Base-by-base conservation (phyloP, 345 rosid species). In the Reutealis trisperma region DNA sequence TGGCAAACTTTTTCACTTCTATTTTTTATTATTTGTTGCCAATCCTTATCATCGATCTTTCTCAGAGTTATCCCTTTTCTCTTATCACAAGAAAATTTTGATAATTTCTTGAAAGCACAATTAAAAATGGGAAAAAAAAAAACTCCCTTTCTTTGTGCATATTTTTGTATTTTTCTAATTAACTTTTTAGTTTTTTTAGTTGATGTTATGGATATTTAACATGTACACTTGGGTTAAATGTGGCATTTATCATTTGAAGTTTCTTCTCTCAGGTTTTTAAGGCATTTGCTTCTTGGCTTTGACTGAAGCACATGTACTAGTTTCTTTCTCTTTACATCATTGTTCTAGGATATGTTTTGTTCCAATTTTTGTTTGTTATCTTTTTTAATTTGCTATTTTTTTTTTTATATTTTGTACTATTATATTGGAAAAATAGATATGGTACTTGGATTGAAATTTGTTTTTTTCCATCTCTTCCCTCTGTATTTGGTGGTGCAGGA, bases 271-370 rank as follows among this genome's bases (percentile, higher is more conserved):
- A 95, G 99, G 99, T 93, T 88, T 97, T 93, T 30, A 97, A 96
- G 88, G 97, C 99, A 68, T 93, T 94, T 91, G 97, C 94, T 63
- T 91, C 98, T 76, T 96, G 98, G 99, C 95, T 93, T 78, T 96
- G 95, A 72, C 89, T 96, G 57, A 88, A 86, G 85, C 98, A 90
- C 78, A 88, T 92, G 99, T 96, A 90, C 71, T 88, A 55, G 73
- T 72, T 41, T 83, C 75, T 62, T 71, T 76, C 34, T 27, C 32
- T 16, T 51, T 69, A 44, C 4, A 18, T 21, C 1, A 6, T 79
- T 44, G 25, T 18, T 14, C n/a, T 9, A 8, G 22, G 49, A 64
- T 51, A 19, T 54, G 25, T 51, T n/a, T n/a, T n/a, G n/a, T n/a
- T n/a, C n/a, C n/a, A n/a, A n/a, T n/a, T n/a, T n/a, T n/a, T n/a